Conservation (phyloP, 441 rosid species). For the Erodium chrysanthum region DNA sequence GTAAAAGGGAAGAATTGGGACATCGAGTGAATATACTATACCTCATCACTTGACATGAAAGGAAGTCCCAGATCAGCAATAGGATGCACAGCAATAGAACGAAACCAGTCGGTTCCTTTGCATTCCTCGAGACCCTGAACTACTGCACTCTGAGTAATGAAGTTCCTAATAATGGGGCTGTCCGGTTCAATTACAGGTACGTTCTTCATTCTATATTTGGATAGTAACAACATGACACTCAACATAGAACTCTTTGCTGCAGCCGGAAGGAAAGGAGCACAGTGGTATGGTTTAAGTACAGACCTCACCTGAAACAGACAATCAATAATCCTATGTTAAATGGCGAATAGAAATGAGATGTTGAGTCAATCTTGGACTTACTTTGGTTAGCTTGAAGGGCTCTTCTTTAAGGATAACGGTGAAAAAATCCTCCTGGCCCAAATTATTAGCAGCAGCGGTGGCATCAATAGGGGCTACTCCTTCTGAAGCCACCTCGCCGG, state of each 20-base stretch:
- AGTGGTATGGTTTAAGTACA: conserved; percentile 58
- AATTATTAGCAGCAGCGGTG: conserved; percentile 24
- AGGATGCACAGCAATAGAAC: conserved; percentile 43
- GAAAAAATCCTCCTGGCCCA: conserved; percentile 61
- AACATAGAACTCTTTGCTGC: conserved; percentile 64
- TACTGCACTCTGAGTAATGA: conserved; percentile 72
- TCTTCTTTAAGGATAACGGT: conserved; percentile 67
- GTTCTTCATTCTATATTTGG: conserved; percentile 67
- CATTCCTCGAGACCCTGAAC: conserved; percentile 75
- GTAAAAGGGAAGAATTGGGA: too few relatives aligned
- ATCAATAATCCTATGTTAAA: too few relatives aligned
- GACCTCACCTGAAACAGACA: conserved; percentile 47
- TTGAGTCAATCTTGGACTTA: conserved; percentile 21
- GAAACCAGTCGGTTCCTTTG: conserved; percentile 87
- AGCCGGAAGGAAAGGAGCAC: conserved; percentile 75
- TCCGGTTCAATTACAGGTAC: conserved; percentile 70
- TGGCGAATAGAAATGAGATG: too few relatives aligned
- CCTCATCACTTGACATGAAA: conserved; percentile 58
- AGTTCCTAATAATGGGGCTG: conserved; percentile 55
- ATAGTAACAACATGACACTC: conserved; percentile 63
- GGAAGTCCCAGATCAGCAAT: conserved; percentile 75
- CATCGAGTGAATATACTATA: neutral
- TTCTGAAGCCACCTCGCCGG: conserved; percentile 58
- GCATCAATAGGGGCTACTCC: conserved; percentile 29
- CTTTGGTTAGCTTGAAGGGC: conserved; percentile 76